Base-by-base conservation (phyloP, 78 protist species). In the Guillardia theta region DNA sequence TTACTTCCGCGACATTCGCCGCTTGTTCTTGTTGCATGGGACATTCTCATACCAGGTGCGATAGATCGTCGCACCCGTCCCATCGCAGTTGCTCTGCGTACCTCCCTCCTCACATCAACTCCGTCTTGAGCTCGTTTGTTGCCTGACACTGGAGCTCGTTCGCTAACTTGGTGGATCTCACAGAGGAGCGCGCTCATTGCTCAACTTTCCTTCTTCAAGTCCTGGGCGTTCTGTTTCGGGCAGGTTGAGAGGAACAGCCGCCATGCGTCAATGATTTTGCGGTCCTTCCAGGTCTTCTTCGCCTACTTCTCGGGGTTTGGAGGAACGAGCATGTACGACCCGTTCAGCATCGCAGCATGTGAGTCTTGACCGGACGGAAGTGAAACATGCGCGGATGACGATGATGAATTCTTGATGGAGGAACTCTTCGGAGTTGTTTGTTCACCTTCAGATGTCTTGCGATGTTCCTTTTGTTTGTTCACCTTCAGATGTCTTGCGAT, bases 161-260 rank as follows among this genome's bases (percentile, higher is more conserved):
- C 78, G 78, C 78, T 22, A 24, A 30, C 78, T 15, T 50, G 10
- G 30, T 50, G 30, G 58, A 10, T 50, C 58, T 50, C 58, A 10
- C 90, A 78, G 45, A 46, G 90, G 30, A 21, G 37, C 90, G 90
- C 90, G 53, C 10, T 43, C 90, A 43, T 78, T 36, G 90, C 90
- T 0, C 90, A 43, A 27, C 45, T 78, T 5, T 78, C 90, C 90
- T 78, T 78, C 50, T 78, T 78, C 90, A 78, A 78, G 90, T 78
- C 90, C 24, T 78, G 90, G 90, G 90, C 90, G 0, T 78, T 78
- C 48, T 78, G 90, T 48, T 30, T 78, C 48, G 90, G 53, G 30
- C 43, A 33, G 88, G 12, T 9, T 39, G 5, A 8, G 48, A 30
- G 78, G 41, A 5, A 12, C 78, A 30, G 6, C 78, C n/a, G 27